Evolutionary conservation across 352 stramenopile genomes (phyloP).

Genomic region (Phytophthora macrochlamydospora): DNA sequence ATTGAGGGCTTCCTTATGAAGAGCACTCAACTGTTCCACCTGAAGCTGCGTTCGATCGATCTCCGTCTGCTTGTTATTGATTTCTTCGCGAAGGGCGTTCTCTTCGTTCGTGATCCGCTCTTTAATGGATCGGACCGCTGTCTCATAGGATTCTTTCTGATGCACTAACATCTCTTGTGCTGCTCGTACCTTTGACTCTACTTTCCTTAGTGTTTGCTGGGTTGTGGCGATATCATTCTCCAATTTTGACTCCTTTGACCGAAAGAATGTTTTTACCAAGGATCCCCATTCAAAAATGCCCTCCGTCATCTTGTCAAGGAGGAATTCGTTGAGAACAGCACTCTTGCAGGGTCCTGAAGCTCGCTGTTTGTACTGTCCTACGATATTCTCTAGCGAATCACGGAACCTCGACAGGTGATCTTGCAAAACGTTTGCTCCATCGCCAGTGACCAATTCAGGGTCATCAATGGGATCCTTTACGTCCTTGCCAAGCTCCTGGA

Average conservation of each 20-base stretch:
- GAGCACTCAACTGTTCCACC: constrained; percentile 51
- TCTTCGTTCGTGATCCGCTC: constrained; percentile 62
- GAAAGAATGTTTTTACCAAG: constrained; percentile 54
- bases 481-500: constrained; percentile 45
- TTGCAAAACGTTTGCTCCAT: constrained; percentile 46
- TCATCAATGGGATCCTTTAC: constrained; percentile 18
- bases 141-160: constrained; percentile 71
- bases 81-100: constrained; percentile 50
- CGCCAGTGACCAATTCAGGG: constrained; percentile 11
- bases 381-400: constrained; percentile 37
- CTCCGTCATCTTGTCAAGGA: constrained; percentile 55
- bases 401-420: constrained; percentile 40
- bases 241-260: constrained; percentile 44
- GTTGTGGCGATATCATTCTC: constrained; percentile 41
- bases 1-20: constrained; percentile 69
- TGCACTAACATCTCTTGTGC: constrained; percentile 62
- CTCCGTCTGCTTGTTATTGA: constrained; percentile 59
- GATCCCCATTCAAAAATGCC: constrained; percentile 63
- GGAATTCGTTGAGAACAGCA: constrained; percentile 47
- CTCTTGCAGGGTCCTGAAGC: constrained; percentile 35
- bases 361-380: constrained; percentile 51
- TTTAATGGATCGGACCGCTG: constrained; percentile 53
- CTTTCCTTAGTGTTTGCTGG: constrained; percentile 50
- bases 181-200: constrained; percentile 66
- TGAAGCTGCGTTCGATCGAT: constrained; percentile 62